Percentiles rank a stretch among this genome's conserved stretches.
These are phyloP conservation scores for Termitomyces sp. DNA, from an alignment of 768 basidiomycete genomes.

Conservation along the genomic window DNA sequence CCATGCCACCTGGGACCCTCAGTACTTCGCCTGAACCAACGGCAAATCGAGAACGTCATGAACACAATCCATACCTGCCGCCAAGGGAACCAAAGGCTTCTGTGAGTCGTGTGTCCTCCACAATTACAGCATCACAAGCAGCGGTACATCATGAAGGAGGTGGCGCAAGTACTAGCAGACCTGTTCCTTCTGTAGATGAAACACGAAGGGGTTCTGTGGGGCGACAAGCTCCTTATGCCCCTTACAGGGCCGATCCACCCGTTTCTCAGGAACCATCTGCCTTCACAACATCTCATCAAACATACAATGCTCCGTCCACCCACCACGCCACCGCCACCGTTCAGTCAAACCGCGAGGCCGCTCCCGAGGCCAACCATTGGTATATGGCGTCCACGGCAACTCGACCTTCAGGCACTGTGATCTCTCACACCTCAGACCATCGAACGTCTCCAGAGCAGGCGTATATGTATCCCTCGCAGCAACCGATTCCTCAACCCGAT, in stretches of 20 bases:
- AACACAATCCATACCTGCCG: conserved; percentile 8
- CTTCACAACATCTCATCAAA: conserved; percentile 1
- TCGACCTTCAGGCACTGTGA: neutral
- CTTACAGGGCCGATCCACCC: neutral
- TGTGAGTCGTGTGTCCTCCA: conserved; percentile 5
- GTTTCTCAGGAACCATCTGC: neutral
- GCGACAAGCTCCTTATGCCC: neutral
- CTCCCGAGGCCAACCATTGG: neutral
- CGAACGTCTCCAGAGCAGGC: conserved; percentile 3
- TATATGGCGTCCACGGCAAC: neutral
- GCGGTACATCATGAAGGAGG: neutral
- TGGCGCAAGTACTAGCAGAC: neutral
- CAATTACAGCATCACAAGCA: neutral
- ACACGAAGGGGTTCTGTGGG: neutral
- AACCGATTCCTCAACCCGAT: neutral
- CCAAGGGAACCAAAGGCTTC: conserved; percentile 10
- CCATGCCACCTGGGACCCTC: conserved; percentile 7
- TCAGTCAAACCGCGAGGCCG: neutral
- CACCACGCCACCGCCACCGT: neutral
- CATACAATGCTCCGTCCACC: neutral
- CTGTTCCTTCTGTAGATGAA: neutral
- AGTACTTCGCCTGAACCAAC: conserved; percentile 1
- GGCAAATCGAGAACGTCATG: neutral
- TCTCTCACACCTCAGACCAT: neutral
- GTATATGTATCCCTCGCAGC: neutral